Base-by-base conservation (phyloP, 805 yeast species). In the Pichia gijzeniarum region DNA sequence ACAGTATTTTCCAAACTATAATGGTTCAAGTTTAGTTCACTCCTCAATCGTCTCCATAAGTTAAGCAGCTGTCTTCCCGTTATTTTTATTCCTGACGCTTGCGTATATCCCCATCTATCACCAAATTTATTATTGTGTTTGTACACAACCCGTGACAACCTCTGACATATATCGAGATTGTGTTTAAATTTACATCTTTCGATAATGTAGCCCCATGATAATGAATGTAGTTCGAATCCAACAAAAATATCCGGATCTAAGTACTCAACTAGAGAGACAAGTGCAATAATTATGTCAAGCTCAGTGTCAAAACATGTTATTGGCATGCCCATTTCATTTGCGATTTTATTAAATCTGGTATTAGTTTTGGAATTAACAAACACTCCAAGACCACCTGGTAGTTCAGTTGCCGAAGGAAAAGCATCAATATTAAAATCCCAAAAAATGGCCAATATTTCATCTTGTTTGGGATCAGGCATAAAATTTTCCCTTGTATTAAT, bases 121-220 rank as follows among this genome's bases (percentile, higher is more conserved):
- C 79, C 77, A 39, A 71, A 59, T 54, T 75, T 82, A 30, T 77
- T 79, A 35, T 69, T 69, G 30, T 72, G 67, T 35, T 74, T 73
- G 20, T 48, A 54, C 1, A 57, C 62, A 0, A 82, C 82, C 45
- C 96, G 65, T 1, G 95, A 78, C 1, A 89, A 59, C 36, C 77
- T 74, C 0, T 70, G 66, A n/a, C 74, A 60, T 3, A 88, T 51
- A 52, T 86, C 83, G 12, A 73, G 62, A 2, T 74, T 75, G 54
- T 71, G 71, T 2, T 58, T 63, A 0, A 47, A 49, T 16, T 68
- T 59, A 45, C 76, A 72, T 38, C 99, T 61, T 43, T 85, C 93
- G 21, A 85, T 71, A 0, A 90, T 43, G 56, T 85, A 93, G 0
- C 99, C 98, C 98, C 98, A 91, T 0, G 97, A 86, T 0, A 75